Conservation (phyloP, 2,329 filamentous ascomycete genomes). For the Neonectria coccinea region DNA sequence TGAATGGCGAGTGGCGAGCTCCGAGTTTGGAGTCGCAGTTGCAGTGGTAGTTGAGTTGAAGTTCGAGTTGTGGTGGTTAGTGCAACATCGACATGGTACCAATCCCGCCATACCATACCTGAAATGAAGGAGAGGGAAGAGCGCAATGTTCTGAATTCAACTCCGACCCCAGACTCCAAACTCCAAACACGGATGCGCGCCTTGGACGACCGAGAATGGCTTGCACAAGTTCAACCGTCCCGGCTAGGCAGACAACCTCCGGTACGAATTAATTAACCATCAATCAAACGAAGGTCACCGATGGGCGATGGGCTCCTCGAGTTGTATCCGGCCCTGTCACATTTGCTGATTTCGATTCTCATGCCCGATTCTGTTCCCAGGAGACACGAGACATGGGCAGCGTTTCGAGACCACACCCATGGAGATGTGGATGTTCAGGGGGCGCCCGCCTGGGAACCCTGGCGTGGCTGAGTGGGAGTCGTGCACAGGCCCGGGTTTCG, state of each 20-base stretch:
- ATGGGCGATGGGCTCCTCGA: neutral
- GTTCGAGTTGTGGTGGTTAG: neutral
- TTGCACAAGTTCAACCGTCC: conserved; percentile 6
- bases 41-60: too few relatives aligned
- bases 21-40: neutral
- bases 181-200: neutral
- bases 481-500: neutral
- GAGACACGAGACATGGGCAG: conserved; percentile 10
- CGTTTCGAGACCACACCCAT: conserved; percentile 16
- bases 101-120: too few relatives aligned
- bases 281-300: conserved; percentile 10
- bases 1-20: neutral
- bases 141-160: neutral
- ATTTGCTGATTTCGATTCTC: neutral
- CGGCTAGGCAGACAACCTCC: neutral
- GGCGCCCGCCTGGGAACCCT: conserved; percentile 1
- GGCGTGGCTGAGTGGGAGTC: conserved; percentile 4
- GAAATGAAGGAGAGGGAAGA: conserved; percentile 3
- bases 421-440: conserved; percentile 3
- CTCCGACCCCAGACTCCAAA: neutral
- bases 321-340: conserved; percentile 2
- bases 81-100: neutral
- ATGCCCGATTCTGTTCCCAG: neutral
- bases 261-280: neutral
- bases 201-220: neutral